These are phyloP conservation scores for Cladobotryum protrusum DNA, from an alignment of 2,329 filamentous ascomycete genomes.

Conservation along the genomic window DNA sequence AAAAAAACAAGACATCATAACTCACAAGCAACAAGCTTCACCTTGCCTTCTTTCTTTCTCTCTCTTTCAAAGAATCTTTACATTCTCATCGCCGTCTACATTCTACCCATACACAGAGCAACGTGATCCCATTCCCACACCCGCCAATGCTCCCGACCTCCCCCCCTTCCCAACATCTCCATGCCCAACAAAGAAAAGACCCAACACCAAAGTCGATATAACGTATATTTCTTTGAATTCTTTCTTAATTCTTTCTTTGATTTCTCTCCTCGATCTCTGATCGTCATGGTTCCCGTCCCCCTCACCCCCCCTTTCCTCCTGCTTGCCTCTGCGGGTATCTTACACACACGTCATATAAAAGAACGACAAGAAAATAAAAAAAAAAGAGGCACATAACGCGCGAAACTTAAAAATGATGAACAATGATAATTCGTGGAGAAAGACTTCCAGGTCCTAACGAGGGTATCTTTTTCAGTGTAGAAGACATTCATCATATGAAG, in stretches of 20 bases:
- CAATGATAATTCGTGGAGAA: not conserved
- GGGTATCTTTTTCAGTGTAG: conserved; percentile 3
- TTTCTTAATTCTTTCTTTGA: too few species aligned
- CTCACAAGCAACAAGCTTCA: conserved; percentile 5
- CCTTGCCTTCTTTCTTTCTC: conserved; percentile 2
- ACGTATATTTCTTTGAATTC: too few species aligned
- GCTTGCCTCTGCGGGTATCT: conserved; percentile 13
- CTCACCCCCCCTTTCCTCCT: conserved; percentile 4
- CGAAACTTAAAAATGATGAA: conserved; percentile 7
- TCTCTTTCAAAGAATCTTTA: not conserved
- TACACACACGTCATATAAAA: conserved; percentile 6
- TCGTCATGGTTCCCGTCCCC: not conserved
- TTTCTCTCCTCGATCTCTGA: not conserved
- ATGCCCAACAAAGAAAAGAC: too few species aligned
- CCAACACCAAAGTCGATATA: too few species aligned
- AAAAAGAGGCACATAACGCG: not conserved
- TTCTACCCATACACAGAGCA: too few species aligned
- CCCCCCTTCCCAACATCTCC: too few species aligned
- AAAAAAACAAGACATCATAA: not conserved
- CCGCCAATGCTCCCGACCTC: too few species aligned
- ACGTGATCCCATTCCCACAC: too few species aligned
- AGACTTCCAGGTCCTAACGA: conserved; percentile 4
- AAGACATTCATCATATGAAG: conserved; percentile 3
- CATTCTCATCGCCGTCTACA: not conserved
- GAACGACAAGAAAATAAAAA: conserved; percentile 5